Conservation (phyloP, 257 asterid species). For the Capsicum pubescens region DNA sequence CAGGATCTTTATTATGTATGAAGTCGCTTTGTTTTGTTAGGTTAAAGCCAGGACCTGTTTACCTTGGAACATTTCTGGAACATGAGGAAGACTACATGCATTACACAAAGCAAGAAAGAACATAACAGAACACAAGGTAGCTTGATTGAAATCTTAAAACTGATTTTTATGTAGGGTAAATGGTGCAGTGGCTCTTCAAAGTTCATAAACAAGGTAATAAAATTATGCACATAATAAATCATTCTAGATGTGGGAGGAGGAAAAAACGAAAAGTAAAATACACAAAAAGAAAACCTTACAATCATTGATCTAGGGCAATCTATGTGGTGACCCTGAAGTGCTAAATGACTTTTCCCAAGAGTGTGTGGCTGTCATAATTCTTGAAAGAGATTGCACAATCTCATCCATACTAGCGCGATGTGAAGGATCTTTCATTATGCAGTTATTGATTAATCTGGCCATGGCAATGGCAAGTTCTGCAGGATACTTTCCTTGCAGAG, state of each 20-base stretch:
- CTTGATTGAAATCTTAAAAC: slow-evolving; percentile 6
- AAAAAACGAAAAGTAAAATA: background rate
- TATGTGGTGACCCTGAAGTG: slow-evolving; percentile 42
- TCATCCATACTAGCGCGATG: slow-evolving; percentile 75
- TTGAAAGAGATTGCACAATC: slow-evolving; percentile 63
- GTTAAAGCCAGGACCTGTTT: background rate
- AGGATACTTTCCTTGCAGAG: slow-evolving; percentile 60
- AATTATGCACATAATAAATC: background rate
- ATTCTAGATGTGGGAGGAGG: background rate
- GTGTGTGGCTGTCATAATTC: slow-evolving; percentile 46
- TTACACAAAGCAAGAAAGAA: background rate
- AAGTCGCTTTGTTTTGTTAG: background rate
- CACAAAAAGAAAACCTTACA: background rate
- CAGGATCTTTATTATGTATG: slow-evolving; percentile 1
- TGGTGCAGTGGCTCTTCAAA: background rate
- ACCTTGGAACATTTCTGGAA: background rate
- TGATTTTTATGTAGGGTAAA: background rate
- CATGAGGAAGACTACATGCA: background rate
- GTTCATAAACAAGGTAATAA: background rate
- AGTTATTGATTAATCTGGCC: slow-evolving; percentile 55
- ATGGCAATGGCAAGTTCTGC: slow-evolving; percentile 51
- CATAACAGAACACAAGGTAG: background rate
- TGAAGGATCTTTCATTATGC: slow-evolving; percentile 69
- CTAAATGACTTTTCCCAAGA: slow-evolving; percentile 65
- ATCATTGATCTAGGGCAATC: slow-evolving; percentile 38